Conservation (phyloP, 2,329 filamentous ascomycete genomes). For the Sarocladiaceae sp. region DNA sequence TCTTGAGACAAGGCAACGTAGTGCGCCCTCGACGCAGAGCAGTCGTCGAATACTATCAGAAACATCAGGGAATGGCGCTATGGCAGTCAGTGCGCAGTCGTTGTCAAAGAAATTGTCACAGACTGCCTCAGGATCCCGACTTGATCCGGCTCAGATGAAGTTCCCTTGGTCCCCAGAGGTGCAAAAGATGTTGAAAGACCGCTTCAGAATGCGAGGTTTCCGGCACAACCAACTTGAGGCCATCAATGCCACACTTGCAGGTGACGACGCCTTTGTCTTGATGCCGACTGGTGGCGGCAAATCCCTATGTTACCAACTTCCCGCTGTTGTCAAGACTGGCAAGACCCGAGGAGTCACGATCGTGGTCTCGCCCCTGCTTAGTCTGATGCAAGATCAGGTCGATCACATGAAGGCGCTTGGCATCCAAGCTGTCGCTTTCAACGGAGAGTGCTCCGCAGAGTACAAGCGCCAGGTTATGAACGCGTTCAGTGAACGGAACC, state of each 20-base stretch:
- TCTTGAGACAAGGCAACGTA: conserved; percentile 36
- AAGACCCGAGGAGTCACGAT: conserved; percentile 82
- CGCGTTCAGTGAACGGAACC: conserved; percentile 53
- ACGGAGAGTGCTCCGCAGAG: conserved; percentile 61
- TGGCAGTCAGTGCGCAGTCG: conserved; percentile 23
- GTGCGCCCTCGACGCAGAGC: conserved; percentile 15
- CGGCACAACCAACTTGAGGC: conserved; percentile 88
- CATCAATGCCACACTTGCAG: conserved; percentile 84
- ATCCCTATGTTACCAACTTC: conserved; percentile 92
- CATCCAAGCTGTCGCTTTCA: conserved; percentile 77
- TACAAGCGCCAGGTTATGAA: conserved; percentile 62
- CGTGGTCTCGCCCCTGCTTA: conserved; percentile 89
- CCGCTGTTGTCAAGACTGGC: conserved; percentile 74
- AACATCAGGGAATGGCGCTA: conserved; percentile 39
- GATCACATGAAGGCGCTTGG: conserved; percentile 67
- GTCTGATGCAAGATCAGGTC: conserved; percentile 96
- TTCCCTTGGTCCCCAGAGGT: conserved; percentile 84
- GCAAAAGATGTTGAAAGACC: conserved; percentile 68
- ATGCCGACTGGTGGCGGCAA: conserved; percentile 99
- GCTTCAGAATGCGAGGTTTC: conserved; percentile 81
- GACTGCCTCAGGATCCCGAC: conserved; percentile 11
- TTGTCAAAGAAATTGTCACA: conserved; percentile 26
- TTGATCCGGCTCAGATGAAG: conserved; percentile 41
- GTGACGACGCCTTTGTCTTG: conserved; percentile 86
- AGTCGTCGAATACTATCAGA: conserved; percentile 36